Percentiles rank a stretch among this genome's conserved stretches.
These are phyloP conservation scores for Phellinidium pouzarii DNA, from an alignment of 1,284 basidiomycete species.

Conservation along the genomic window DNA sequence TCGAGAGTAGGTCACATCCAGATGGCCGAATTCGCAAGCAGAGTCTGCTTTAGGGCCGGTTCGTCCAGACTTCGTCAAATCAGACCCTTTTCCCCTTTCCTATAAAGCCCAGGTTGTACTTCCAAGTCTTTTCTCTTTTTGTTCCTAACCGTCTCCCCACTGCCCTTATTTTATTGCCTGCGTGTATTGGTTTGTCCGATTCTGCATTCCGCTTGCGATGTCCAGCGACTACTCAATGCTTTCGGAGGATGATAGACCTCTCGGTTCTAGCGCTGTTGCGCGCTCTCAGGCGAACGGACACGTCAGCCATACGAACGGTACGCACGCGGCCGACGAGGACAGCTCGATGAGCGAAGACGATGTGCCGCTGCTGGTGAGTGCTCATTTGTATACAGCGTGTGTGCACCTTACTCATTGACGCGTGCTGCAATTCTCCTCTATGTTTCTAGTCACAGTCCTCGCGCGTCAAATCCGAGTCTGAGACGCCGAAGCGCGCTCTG, in stretches of 20 bases:
- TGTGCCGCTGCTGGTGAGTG: conserved; percentile 62
- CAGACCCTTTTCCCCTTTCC: conserved; percentile 25
- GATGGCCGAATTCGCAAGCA: neutral
- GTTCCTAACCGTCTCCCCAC: conserved; percentile 22
- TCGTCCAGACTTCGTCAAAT: conserved; percentile 41
- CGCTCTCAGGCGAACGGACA: conserved; percentile 16
- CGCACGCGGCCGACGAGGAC: conserved; percentile 32
- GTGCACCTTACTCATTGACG: neutral
- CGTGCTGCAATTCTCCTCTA: conserved; percentile 16
- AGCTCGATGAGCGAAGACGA: conserved; percentile 53
- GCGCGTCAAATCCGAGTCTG: conserved; percentile 40
- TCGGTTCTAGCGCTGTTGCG: conserved; percentile 1
- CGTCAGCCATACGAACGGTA: conserved; percentile 21
- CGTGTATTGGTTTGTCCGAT: neutral
- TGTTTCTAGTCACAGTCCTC: conserved; percentile 31
- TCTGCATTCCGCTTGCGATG: conserved; percentile 27
- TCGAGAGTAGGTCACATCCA: neutral
- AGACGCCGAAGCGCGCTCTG: conserved; percentile 37
- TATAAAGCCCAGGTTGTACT: conserved; percentile 25
- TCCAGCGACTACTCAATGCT: conserved; percentile 42
- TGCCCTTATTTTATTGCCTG: conserved; percentile 18
- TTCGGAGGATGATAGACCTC: conserved; percentile 51
- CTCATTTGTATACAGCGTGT: conserved; percentile 2
- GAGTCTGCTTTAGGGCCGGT: conserved; percentile 50
- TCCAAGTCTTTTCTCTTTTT: conserved; percentile 21